Evolutionary conservation across 2,329 filamentous ascomycete genomes (phyloP), one percentile per base, ranked within the genome.

Genomic region (Aspergillus hiratsukae): DNA sequence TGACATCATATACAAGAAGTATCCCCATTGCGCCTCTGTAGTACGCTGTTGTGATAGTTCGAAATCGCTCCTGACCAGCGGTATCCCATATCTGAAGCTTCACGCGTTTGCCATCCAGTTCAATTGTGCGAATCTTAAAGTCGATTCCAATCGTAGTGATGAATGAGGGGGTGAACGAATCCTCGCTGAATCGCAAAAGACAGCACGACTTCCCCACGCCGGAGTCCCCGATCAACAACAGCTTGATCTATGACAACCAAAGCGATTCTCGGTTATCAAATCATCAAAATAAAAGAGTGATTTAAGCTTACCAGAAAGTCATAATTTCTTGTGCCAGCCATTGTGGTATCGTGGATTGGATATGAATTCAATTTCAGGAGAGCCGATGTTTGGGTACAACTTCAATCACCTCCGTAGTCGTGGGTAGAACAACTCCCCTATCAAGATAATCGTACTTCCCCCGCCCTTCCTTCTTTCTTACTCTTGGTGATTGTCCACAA

Each of bases 81-180:
- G 94, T 99, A 73, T 99, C 94, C 94, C 94, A 99, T 78, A 99
- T 99, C 81, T 99, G 94, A 74, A 99, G 81, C 83, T 99, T 99
- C 70, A 99, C 94, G 61, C 93, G 86, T 85, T 99, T 99, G 74
- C 93, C 93, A 78, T 99, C 94, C 66, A 99, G 83, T 80, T 99
- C 94, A 79, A 99, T 99, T 64, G 94, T 99, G 66, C 94, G 86
- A 75, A 99, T 99, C 84, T 99, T 99, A 83, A 99, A 99, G 80
- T 99, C 94, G 81, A 99, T 97, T 67, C 94, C 94, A 78, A 99
- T 99, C 61, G 94, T 99, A 61, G 92, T 96, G 81, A 97, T 97
- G 83, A 96, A 97, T 67, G 91, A 96, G 46, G 92, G 92, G 53
- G 92, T 97, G 80, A 96, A 97, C 49, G 90, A 95, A 81, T 97